Evolutionary conservation across 208 protist species (phyloP).

Genomic region (Vickermania spadyakhi): DNA sequence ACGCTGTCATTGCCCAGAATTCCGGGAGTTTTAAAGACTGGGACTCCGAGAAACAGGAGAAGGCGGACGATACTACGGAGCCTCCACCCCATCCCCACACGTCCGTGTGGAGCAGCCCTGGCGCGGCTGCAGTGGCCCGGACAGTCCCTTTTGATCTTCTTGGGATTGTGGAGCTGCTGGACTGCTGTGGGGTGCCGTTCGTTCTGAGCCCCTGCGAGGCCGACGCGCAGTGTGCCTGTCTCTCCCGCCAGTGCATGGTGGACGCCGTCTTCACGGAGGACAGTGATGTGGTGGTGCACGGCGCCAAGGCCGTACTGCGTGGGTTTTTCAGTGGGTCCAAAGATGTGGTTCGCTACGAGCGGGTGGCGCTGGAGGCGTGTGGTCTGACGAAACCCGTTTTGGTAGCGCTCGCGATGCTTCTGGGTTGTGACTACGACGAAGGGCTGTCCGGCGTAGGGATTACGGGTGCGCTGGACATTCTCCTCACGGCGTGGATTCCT

Average conservation of each 20-base stretch:
- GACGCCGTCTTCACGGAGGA: slow-evolving; percentile 96
- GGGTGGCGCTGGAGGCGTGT: slow-evolving; percentile 44
- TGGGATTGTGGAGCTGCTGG: slow-evolving; percentile 65
- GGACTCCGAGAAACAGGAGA: too few relatives aligned
- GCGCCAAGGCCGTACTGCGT: slow-evolving; percentile 83
- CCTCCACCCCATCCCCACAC: too few relatives aligned
- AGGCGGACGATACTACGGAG: too few relatives aligned
- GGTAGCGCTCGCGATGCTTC: slow-evolving; percentile 82
- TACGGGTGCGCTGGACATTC: slow-evolving; percentile 40
- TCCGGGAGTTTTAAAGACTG: too few relatives aligned
- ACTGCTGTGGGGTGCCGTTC: slow-evolving; percentile 80
- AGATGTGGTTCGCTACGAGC: slow-evolving; percentile 55
- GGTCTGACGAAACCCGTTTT: slow-evolving; percentile 78
- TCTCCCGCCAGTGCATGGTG: slow-evolving; percentile 64
- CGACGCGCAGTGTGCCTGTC: slow-evolving; percentile 92
- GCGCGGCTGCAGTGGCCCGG: too few relatives aligned
- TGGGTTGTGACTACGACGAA: slow-evolving; percentile 95
- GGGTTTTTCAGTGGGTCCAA: slow-evolving; percentile 82
- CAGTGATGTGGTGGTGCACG: slow-evolving; percentile 94
- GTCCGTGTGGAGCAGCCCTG: too few relatives aligned
- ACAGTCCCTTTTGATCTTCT: slow-evolving; percentile 59
- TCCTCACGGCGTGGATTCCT: slow-evolving; percentile 40
- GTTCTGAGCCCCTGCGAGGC: slow-evolving; percentile 86
- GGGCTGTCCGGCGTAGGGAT: slow-evolving; percentile 86
- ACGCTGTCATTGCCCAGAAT: too few relatives aligned